Evolutionary conservation across 2,329 filamentous ascomycete species (phyloP), one percentile per base, ranked within the genome.

Genomic region (Byssothecium circinans): DNA sequence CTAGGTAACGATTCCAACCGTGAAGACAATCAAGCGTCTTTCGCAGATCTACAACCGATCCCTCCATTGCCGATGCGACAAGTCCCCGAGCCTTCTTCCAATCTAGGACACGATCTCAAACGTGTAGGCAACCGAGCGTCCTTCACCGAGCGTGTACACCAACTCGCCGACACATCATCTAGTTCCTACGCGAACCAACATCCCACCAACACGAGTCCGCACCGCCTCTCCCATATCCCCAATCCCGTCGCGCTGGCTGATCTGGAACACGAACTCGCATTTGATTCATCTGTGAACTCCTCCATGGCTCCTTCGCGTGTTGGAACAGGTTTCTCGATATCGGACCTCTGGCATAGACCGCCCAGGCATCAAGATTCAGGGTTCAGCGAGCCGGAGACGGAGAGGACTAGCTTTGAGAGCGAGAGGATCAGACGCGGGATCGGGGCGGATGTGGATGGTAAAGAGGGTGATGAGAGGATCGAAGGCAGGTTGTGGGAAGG

Each of bases 341-440:
- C 50, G 20, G 54, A 57, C 42, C 45, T 53, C 25, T 62, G 68
- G 39, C 52, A 57, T 22, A 55, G 59, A 22, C 68, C 68, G 12
- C 68, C 68, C 11, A 41, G 65, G 4, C 68, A 70, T 43, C 63
- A 71, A 44, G 68, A 71, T 39, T 70, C 68, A 10, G 68, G 68
- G 0, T 68, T 71, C 42, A 59, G 54, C 25, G 61, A 64, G 32
- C 45, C 50, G 14, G 57, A 63, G 15, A 36, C 50, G 11, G 49
- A 57, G 22, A 52, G 54, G 4, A 35, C 52, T 4, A 56, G 55
- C 5, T 60, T 52, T 22, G 63, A 68, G 14, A 60, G 44, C 34
- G 64, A 66, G 39, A 45, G 53, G 2, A 61, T 67, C 35, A 52
- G 62, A 8, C 53, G 57, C 23, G 29, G 10, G 6, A 25, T 25